A percentile compares a stretch with the other conserved stretches of the same genome.
Conservation (phyloP, 1,284 basidiomycete species). For the Inonotus obliquus region DNA sequence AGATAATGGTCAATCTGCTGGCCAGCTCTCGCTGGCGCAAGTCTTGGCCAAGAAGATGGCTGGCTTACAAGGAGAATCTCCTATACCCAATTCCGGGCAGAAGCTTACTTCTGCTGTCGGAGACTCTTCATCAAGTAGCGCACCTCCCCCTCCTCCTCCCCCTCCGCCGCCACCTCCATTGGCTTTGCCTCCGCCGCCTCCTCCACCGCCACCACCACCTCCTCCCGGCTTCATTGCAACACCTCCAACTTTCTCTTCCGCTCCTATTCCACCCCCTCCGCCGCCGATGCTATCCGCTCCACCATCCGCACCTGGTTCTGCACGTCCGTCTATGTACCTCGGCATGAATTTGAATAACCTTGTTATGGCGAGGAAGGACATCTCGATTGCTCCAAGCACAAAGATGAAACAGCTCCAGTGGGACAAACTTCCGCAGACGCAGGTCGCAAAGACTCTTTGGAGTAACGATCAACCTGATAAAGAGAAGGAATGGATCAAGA, state of each 20-base stretch:
- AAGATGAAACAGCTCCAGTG: conserved; percentile 99
- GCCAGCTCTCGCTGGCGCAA: conserved; percentile 15
- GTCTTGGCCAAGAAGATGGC: conserved; percentile 15
- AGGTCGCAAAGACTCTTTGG: conserved; percentile 84
- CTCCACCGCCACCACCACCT: conserved; percentile 26
- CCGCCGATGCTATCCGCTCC: conserved; percentile 39
- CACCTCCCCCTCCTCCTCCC: conserved; percentile 22
- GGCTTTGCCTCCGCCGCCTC: conserved; percentile 21
- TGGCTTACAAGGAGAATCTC: conserved; percentile 1
- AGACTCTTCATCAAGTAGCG: not conserved
- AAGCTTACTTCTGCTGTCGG: not conserved
- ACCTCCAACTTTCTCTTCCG: conserved; percentile 27
- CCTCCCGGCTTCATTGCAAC: conserved; percentile 22
- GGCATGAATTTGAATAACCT: conserved; percentile 52
- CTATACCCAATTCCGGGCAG: not conserved
- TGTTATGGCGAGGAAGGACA: conserved; percentile 74
- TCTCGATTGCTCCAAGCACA: conserved; percentile 77
- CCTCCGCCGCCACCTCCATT: conserved; percentile 29
- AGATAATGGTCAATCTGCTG: conserved; percentile 22
- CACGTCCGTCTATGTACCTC: conserved; percentile 55
- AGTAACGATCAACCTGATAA: conserved; percentile 61
- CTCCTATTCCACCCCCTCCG: conserved; percentile 36
- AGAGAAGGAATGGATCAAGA: conserved; percentile 75
- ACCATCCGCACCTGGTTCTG: conserved; percentile 45
- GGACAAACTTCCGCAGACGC: conserved; percentile 91